Percentiles rank a stretch among this genome's conserved stretches.
phyloP scores from a whole-genome alignment of 345 rosid genomes.

The Syzygium aqueum region DNA sequence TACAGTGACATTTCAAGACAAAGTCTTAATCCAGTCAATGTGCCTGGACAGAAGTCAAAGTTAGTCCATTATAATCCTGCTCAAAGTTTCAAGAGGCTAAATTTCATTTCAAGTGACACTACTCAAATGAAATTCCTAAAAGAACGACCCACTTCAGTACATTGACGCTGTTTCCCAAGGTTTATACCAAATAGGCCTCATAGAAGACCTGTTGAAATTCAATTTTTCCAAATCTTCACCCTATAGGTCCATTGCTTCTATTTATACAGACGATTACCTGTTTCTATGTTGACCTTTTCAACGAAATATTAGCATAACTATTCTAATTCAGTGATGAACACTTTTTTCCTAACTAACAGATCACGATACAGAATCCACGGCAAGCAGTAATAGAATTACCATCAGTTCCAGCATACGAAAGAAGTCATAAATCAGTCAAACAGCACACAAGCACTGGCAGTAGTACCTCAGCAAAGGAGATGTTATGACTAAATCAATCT shows the following conservation, averaged over 20 bases:
- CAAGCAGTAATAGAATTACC: neutral
- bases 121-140: neutral
- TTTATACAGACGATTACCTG: neutral
- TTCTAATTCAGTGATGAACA: neutral
- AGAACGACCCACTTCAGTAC: neutral
- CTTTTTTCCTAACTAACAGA: neutral
- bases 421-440: neutral
- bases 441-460: neutral
- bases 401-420: neutral
- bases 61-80: neutral
- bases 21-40: neutral
- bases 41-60: neutral
- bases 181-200: neutral
- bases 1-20: neutral
- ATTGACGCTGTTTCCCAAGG: neutral
- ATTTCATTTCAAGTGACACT: neutral
- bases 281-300: neutral
- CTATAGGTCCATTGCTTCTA: neutral
- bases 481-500: constrained; percentile 67
- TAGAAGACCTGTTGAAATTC: neutral
- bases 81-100: neutral
- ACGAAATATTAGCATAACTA: neutral
- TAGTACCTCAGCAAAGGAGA: constrained; percentile 84
- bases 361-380: neutral
- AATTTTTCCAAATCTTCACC: neutral